Evolutionary conservation across 2,329 filamentous ascomycete genomes (phyloP).

Genomic region (Aspergillus fructus): DNA sequence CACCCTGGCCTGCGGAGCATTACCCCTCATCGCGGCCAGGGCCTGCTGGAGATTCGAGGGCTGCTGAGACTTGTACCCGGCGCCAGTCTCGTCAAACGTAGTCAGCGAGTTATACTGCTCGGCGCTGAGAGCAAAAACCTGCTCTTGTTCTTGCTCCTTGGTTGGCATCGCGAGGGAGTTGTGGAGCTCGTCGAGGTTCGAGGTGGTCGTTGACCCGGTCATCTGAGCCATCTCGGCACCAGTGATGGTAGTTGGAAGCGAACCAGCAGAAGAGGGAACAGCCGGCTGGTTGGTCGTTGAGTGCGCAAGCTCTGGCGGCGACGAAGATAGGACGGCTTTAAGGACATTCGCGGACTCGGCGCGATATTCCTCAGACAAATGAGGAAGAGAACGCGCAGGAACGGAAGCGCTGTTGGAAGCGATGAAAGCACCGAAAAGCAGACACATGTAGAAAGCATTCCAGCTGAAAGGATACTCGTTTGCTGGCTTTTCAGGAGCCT

Average conservation of each 20-base stretch:
- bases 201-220: constrained; percentile 29
- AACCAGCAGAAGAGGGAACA: constrained; percentile 25
- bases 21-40: constrained; percentile 72
- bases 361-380: constrained; percentile 48
- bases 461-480: constrained; percentile 67
- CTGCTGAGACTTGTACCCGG: constrained; percentile 39
- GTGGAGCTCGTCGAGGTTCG: constrained; percentile 63
- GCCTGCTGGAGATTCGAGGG: constrained; percentile 57
- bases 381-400: constrained; percentile 55
- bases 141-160: constrained; percentile 82
- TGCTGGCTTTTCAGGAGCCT: constrained; percentile 38
- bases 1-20: constrained; percentile 61
- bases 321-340: constrained; percentile 46
- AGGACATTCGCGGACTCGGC: constrained; percentile 49
- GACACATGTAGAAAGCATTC: constrained; percentile 84
- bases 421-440: constrained; percentile 94
- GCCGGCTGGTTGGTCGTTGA: constrained; percentile 44
- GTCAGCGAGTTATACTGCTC: constrained; percentile 86
- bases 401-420: constrained; percentile 75
- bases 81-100: constrained; percentile 58
- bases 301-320: constrained; percentile 49
- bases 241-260: constrained; percentile 35
- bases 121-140: constrained; percentile 81
- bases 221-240: constrained; percentile 42
- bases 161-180: constrained; percentile 71